A percentile compares a stretch with the other conserved stretches of the same genome.
Conservation (phyloP, 345 rosid genomes). For the Eucalyptus viminalis region DNA sequence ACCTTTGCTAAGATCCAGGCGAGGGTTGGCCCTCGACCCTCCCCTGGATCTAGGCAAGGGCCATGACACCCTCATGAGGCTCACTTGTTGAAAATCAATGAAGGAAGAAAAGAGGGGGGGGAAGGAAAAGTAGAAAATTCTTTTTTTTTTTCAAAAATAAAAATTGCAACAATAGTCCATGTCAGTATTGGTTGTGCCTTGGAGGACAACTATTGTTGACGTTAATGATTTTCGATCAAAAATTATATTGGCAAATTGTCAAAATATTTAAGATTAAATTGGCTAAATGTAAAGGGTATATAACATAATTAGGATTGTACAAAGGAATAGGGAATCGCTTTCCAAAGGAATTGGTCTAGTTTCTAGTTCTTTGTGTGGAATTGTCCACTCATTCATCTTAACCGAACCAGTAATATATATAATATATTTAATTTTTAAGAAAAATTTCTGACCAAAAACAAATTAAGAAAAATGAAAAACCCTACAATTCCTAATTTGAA, state of each 20-base stretch:
- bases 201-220: accelerated
- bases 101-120: background rate
- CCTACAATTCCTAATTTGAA: no score
- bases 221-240: background rate
- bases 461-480: no score
- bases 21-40: background rate
- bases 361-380: no score
- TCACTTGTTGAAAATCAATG: background rate
- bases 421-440: no score
- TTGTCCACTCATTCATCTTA: accelerated
- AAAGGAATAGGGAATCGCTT: no score
- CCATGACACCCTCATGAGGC: background rate
- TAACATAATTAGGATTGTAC: no score
- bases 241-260: background rate
- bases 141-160: background rate
- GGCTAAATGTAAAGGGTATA: background rate
- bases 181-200: accelerated
- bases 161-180: background rate
- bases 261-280: background rate
- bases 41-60: accelerated
- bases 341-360: no score
- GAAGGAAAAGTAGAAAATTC: background rate
- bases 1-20: background rate
- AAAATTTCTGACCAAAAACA: no score
- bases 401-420: accelerated